These are phyloP conservation scores for Polytrichum formosum DNA, from an alignment of 225 moss, liverwort and hornwort genomes.

Conservation along the genomic window DNA sequence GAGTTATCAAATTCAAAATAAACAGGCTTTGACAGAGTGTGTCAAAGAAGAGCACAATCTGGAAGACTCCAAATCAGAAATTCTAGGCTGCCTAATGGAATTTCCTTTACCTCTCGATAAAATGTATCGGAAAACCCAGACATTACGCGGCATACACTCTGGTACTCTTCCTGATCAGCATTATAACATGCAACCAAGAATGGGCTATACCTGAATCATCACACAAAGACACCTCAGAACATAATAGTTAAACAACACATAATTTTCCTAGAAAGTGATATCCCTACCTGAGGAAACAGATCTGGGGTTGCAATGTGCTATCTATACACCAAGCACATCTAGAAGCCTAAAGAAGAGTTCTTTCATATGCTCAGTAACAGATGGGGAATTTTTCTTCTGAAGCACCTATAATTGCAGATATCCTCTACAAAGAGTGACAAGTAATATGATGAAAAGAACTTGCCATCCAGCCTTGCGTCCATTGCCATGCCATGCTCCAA, in stretches of 20 bases:
- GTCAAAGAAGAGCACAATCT: too few relatives aligned
- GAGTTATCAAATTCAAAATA: conserved; percentile 1
- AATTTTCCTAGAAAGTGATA: too few relatives aligned
- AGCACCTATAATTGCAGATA: too few relatives aligned
- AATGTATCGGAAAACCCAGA: conserved; percentile 88
- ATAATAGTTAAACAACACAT: neutral
- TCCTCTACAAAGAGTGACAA: neutral
- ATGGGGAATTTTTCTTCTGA: too few relatives aligned
- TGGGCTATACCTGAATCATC: conserved; percentile 77
- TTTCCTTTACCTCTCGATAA: conserved; percentile 67
- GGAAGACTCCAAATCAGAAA: too few relatives aligned
- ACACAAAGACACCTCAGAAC: neutral
- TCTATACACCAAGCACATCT: too few relatives aligned
- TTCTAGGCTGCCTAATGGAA: neutral
- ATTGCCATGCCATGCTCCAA: conserved; percentile 95
- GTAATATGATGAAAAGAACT: conserved; percentile 18
- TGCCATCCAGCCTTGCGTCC: conserved; percentile 95
- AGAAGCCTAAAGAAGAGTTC: too few relatives aligned
- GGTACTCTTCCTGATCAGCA: conserved; percentile 73
- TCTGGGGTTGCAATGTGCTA: too few relatives aligned
- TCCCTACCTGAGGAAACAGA: too few relatives aligned
- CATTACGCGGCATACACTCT: conserved; percentile 93
- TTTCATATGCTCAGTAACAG: too few relatives aligned
- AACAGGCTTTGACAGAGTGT: too few relatives aligned
- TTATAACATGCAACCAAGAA: conserved; percentile 90